These are phyloP conservation scores for Nicotiana attenuata DNA, from an alignment of 257 asterid genomes.

Conservation along the genomic window DNA sequence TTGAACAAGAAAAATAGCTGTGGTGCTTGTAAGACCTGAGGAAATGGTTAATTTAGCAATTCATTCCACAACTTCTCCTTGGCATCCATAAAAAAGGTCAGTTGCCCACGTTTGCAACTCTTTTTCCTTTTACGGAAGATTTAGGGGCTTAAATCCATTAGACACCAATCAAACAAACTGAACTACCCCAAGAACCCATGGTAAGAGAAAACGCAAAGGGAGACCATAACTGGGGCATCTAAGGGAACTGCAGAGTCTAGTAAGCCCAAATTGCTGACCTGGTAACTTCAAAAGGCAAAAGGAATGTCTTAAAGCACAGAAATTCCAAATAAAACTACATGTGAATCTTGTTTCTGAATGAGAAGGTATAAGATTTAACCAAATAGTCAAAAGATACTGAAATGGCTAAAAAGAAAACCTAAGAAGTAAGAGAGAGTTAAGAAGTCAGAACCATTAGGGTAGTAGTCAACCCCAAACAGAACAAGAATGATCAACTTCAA, in stretches of 20 bases:
- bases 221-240: background rate
- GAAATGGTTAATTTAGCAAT: background rate
- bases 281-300: background rate
- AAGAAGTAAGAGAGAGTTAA: background rate
- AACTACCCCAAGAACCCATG: background rate
- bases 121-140: background rate
- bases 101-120: background rate
- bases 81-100: background rate
- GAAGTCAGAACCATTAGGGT: background rate
- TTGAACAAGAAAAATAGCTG: background rate
- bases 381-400: background rate
- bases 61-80: background rate
- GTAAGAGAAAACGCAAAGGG: background rate
- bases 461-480: background rate
- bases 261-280: background rate
- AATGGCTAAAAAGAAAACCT: background rate
- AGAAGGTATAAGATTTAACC: background rate
- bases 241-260: background rate
- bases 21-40: background rate
- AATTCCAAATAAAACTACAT: background rate
- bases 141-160: background rate
- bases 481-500: background rate
- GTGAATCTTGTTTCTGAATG: background rate
- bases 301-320: background rate
- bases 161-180: background rate